Conservation (phyloP, 352 stramenopile species). For the Pythium volutum region DNA sequence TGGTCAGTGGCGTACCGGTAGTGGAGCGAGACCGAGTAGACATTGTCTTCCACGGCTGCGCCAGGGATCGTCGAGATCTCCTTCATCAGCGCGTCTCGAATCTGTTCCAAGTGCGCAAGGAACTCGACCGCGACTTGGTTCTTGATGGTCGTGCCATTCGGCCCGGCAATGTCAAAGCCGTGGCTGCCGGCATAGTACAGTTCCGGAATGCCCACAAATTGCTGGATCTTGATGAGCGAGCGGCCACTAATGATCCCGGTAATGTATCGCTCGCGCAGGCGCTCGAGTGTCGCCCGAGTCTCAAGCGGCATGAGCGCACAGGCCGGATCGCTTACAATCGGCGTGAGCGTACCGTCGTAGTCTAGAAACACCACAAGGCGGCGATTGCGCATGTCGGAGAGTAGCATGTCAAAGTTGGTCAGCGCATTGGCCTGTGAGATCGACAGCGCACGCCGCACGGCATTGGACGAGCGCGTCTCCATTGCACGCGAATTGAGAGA, state of each 20-base stretch:
- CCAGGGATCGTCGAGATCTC: slow-evolving; percentile 48
- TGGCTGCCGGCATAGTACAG: slow-evolving; percentile 90
- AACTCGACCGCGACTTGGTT: slow-evolving; percentile 84
- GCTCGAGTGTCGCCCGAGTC: slow-evolving; percentile 70
- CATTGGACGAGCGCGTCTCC: background rate
- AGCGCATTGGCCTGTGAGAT: slow-evolving; percentile 74
- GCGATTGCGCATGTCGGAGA: slow-evolving; percentile 44
- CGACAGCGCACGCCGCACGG: slow-evolving; percentile 39
- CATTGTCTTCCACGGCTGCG: slow-evolving; percentile 87
- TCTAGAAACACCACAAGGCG: slow-evolving; percentile 85
- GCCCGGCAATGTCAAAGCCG: slow-evolving; percentile 87
- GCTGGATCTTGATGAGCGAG: slow-evolving; percentile 86
- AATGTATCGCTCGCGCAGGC: slow-evolving; percentile 75
- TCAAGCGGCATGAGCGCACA: slow-evolving; percentile 62
- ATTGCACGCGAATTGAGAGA: background rate
- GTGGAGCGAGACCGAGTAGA: slow-evolving; percentile 88
- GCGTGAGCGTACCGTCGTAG: slow-evolving; percentile 89
- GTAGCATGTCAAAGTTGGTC: slow-evolving; percentile 60
- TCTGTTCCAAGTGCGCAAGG: slow-evolving; percentile 52
- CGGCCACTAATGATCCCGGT: slow-evolving; percentile 86
- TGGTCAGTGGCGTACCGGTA: slow-evolving; percentile 52
- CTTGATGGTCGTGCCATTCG: slow-evolving; percentile 73
- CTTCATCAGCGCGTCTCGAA: slow-evolving; percentile 47
- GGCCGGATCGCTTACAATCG: slow-evolving; percentile 87
- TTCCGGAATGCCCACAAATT: slow-evolving; percentile 85